These are phyloP conservation scores for Krasilnikovozyma curviuscula DNA, from an alignment of 768 basidiomycete species.

Conservation along the genomic window DNA sequence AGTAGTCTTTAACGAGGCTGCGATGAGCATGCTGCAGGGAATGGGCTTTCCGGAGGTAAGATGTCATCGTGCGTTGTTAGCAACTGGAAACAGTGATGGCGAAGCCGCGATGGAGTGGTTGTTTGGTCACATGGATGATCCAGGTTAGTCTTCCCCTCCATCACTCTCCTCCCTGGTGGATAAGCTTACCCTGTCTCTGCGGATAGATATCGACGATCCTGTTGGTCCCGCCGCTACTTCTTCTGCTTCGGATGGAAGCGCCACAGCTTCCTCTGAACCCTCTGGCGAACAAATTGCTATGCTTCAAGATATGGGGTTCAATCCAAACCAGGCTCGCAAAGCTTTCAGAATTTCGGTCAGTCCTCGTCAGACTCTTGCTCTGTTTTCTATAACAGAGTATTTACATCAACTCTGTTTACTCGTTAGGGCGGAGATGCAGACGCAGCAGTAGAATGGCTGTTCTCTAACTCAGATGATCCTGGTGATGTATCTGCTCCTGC, in stretches of 20 bases:
- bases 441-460: conserved; percentile 87
- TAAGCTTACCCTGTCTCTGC: not conserved
- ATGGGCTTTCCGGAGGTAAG: conserved; percentile 83
- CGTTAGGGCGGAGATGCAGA: conserved; percentile 50
- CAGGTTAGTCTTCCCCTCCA: conserved; percentile 35
- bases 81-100: conserved; percentile 50
- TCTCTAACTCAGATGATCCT: conserved; percentile 72
- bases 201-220: conserved; percentile 66
- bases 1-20: conserved; percentile 45
- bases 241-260: too few species aligned
- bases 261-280: conserved; percentile 20
- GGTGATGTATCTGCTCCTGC: conserved; percentile 35
- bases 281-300: conserved; percentile 48
- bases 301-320: conserved; percentile 87
- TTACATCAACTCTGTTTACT: not conserved
- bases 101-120: conserved; percentile 91
- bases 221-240: conserved; percentile 30
- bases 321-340: conserved; percentile 57
- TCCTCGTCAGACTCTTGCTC: conserved; percentile 9
- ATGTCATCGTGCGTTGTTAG: conserved; percentile 75
- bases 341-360: conserved; percentile 69
- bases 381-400: not conserved
- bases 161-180: not conserved
- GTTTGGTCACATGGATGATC: conserved; percentile 84
- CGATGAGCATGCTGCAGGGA: conserved; percentile 53